Base-by-base conservation (phyloP, 768 basidiomycete species). In the Mycena maculata region DNA sequence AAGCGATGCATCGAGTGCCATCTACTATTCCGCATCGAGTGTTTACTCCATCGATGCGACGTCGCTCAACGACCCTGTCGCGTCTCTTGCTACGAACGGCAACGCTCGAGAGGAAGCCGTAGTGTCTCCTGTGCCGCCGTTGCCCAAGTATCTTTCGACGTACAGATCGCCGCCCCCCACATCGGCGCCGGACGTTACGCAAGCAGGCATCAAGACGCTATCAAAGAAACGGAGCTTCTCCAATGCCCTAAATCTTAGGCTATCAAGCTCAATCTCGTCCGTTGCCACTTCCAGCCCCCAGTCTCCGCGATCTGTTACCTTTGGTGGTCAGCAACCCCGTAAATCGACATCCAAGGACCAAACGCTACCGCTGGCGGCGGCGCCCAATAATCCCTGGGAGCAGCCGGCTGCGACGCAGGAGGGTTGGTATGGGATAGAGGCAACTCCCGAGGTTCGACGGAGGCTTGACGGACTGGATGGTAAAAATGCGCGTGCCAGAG, bases 181-280 rank as follows among this genome's bases (percentile, higher is more conserved):
- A 20, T 85, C 62, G 69, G 79, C 76, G 71, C 80, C 82, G 31
- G 85, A 87, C 63, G 79, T 84, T 60, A 70, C 74, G 16, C 83
- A 88, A 42, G 74, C 81, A 16, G 81, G 85, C 45, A 81, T 85
- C 56, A 93, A 92, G 81, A 92, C 92, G 3, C 94, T 94, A 36
- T 94, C 92, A n/a, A 96, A 95, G 86, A 96, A 96, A 78, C 96
- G 95, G 95, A 96, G 94, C 76, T 92, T 96, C 77, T 92, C 93
- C n/a, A 91, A 86, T 68, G 93, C 92, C 25, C 81, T 96, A 4
- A 93, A 92, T 70, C 85, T 92, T 76, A 93, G 87, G 75, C 78
- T 93, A 55, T 86, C 89, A 16, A 86, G 86, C 63, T 90, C 89
- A 28, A 88, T 90, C 53, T 89, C 89, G 22, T 84, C 83, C 20